Evolutionary conservation across 352 stramenopile species (phyloP).

Genomic region (Globisporangium okanoganense): DNA sequence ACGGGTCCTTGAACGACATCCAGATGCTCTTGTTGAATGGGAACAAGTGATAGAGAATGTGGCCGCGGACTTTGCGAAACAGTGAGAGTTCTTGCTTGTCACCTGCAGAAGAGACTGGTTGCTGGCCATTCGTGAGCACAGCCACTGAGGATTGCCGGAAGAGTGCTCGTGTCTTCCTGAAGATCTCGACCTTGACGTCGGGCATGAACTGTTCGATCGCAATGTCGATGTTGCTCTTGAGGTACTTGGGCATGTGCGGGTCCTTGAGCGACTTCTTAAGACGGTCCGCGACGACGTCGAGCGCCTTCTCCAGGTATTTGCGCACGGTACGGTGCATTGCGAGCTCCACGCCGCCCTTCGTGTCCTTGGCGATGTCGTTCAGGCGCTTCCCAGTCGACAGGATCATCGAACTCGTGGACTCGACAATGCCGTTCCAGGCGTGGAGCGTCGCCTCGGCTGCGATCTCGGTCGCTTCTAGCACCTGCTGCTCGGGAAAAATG

Average conservation of each 20-base stretch:
- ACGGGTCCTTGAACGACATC: conserved; percentile 78
- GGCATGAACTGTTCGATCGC: conserved; percentile 86
- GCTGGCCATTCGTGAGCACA: not conserved
- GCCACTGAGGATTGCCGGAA: conserved; percentile 35
- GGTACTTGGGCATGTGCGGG: conserved; percentile 77
- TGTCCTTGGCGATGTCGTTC: conserved; percentile 82
- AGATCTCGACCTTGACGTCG: conserved; percentile 88
- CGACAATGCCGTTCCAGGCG: conserved; percentile 67
- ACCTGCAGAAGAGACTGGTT: not conserved
- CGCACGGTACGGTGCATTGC: conserved; percentile 77
- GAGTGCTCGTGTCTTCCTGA: conserved; percentile 74
- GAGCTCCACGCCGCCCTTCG: conserved; percentile 76
- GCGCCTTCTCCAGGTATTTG: conserved; percentile 69
- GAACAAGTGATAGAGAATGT: conserved; percentile 87
- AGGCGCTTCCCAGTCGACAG: conserved; percentile 75
- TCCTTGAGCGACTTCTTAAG: conserved; percentile 81
- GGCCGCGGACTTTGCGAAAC: conserved; percentile 52
- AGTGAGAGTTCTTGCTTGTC: conserved; percentile 17
- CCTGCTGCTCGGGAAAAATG: conserved; percentile 68
- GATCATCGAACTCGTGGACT: conserved; percentile 76
- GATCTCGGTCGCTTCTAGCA: conserved; percentile 47
- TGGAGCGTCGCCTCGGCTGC: conserved; percentile 33
- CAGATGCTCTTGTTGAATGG: conserved; percentile 88
- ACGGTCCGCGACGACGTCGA: conserved; percentile 72
- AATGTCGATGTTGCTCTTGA: conserved; percentile 83